phyloP scores from a whole-genome alignment of 2,329 filamentous ascomycete species.

The Paecilomyces dactylethromorphus region DNA sequence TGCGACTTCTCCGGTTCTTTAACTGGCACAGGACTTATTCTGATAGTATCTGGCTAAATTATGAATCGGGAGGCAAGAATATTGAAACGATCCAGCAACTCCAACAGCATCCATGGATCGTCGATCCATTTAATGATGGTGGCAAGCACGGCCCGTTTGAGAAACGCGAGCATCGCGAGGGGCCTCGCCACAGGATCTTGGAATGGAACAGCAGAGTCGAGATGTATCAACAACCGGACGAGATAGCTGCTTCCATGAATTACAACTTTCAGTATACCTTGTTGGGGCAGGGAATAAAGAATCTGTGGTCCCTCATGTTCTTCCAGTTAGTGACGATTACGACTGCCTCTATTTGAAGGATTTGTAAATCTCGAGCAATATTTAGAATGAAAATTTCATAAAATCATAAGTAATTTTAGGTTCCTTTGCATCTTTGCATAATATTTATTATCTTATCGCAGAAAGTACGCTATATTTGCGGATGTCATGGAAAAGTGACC shows the following conservation, averaged over 20 bases:
- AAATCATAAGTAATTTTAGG: too few relatives aligned
- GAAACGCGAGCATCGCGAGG: conserved; percentile 2
- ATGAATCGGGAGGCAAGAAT: conserved; percentile 5
- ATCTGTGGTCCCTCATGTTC: too few relatives aligned
- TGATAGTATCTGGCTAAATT: conserved; percentile 17
- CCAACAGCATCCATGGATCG: conserved; percentile 16
- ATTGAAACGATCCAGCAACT: conserved; percentile 11
- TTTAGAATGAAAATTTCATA: too few relatives aligned
- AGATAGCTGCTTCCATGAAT: not conserved
- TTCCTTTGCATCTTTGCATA: too few relatives aligned
- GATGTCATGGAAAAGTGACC: too few relatives aligned
- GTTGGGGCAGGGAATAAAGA: too few relatives aligned
- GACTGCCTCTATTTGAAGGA: too few relatives aligned
- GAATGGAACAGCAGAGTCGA: conserved; percentile 2
- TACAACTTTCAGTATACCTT: too few relatives aligned
- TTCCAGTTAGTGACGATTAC: too few relatives aligned
- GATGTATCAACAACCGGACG: not conserved
- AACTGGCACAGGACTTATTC: conserved; percentile 18
- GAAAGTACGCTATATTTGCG: too few relatives aligned
- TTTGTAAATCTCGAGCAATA: too few relatives aligned
- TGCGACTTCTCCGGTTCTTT: conserved; percentile 15
- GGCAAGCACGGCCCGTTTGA: conserved; percentile 1
- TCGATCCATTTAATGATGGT: conserved; percentile 10
- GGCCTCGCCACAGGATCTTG: conserved; percentile 8
- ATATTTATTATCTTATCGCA: too few relatives aligned